phyloP scores from a whole-genome alignment of 225 moss, liverwort and hornwort species.

The Ulota crispa region DNA sequence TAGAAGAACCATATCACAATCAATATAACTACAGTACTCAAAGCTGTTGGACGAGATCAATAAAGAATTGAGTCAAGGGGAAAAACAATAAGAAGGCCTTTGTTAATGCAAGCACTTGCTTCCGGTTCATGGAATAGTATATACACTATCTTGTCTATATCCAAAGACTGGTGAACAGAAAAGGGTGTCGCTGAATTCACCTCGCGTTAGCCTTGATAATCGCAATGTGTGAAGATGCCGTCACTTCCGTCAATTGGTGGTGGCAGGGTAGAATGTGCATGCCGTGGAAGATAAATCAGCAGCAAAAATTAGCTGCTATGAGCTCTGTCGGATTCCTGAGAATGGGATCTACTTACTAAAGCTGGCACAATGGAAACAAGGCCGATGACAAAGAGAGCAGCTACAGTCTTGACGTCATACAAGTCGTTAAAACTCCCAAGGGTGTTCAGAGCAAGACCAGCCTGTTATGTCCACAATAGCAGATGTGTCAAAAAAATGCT shows the following conservation, averaged over 20 bases:
- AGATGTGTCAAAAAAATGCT: not conserved
- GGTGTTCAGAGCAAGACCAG: conserved; percentile 81
- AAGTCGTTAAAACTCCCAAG: conserved; percentile 70
- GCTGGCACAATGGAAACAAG: conserved; percentile 77
- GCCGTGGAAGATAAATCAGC: conserved; percentile 12
- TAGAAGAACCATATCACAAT: conserved; percentile 15
- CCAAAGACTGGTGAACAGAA: conserved; percentile 15
- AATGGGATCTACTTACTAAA: conserved; percentile 32
- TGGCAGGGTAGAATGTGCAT: conserved; percentile 9
- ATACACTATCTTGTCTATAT: not conserved
- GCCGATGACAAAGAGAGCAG: conserved; percentile 75
- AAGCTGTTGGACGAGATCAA: conserved; percentile 14
- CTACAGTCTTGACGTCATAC: conserved; percentile 81
- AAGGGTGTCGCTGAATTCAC: conserved; percentile 10
- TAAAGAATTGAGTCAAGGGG: conserved; percentile 22
- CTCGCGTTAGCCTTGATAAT: conserved; percentile 8
- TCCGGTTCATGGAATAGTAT: not conserved
- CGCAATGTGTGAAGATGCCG: conserved; percentile 5
- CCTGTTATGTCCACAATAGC: conserved; percentile 51
- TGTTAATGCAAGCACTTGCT: conserved; percentile 15
- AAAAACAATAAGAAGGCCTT: not conserved
- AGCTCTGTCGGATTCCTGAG: conserved; percentile 33
- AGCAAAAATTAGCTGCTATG: conserved; percentile 35
- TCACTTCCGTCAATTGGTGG: conserved; percentile 5
- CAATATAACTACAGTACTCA: conserved; percentile 20